These are phyloP conservation scores for Globisporangium okanoganense DNA, from an alignment of 352 stramenopile species.

Conservation along the genomic window DNA sequence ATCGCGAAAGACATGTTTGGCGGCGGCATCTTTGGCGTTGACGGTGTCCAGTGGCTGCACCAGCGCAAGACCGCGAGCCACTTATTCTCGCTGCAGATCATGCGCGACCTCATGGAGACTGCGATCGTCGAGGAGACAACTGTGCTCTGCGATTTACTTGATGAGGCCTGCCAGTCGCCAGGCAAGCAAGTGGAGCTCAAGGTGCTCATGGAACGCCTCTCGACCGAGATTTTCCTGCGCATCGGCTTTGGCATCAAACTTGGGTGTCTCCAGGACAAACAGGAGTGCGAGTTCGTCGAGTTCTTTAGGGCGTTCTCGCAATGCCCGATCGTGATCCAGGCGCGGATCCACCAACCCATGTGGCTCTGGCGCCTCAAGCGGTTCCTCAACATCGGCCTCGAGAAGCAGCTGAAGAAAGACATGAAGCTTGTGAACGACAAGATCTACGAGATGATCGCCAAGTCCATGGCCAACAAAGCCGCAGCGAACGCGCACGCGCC, in stretches of 20 bases:
- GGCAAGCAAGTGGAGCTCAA: constrained; percentile 31
- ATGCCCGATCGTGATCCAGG: constrained; percentile 19
- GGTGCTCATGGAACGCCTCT: constrained; percentile 41
- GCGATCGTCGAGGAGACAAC: constrained; percentile 34
- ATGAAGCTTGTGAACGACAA: constrained; percentile 31
- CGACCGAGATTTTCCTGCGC: constrained; percentile 64
- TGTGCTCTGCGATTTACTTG: constrained; percentile 27
- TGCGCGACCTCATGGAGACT: constrained; percentile 46
- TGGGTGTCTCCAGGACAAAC: constrained; percentile 22
- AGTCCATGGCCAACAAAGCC: constrained; percentile 31
- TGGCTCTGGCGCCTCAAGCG: constrained; percentile 40
- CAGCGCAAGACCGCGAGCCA: constrained; percentile 84
- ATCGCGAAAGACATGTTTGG: constrained; percentile 56
- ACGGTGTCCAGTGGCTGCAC: constrained; percentile 59
- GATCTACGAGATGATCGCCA: constrained; percentile 40
- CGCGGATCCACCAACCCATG: constrained; percentile 42
- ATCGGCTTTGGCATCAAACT: constrained; percentile 67
- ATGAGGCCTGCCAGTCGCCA: not conserved
- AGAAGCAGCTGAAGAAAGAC: constrained; percentile 31
- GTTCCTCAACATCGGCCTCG: constrained; percentile 22
- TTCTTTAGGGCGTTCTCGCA: constrained; percentile 32
- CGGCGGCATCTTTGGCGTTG: constrained; percentile 59
- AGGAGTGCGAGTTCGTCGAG: constrained; percentile 31
- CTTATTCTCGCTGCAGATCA: constrained; percentile 74
- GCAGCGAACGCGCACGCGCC: not conserved